A percentile compares a stretch with the other conserved stretches of the same genome.
Conservation (phyloP, 257 asterid species). For the Plantago elongata region DNA sequence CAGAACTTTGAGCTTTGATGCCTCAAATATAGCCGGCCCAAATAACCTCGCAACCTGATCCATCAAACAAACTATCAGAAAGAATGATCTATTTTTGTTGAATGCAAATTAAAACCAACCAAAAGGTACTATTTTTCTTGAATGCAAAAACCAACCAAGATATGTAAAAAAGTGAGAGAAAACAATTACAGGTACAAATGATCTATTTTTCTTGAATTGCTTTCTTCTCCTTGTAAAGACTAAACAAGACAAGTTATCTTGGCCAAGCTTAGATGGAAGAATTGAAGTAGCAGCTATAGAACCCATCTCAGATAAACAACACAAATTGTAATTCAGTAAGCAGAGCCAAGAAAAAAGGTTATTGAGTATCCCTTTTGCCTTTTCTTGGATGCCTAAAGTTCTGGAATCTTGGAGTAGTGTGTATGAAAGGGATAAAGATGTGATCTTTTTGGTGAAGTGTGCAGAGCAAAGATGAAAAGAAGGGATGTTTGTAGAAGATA, state of each 20-base stretch:
- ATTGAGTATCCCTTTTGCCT: neutral
- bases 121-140: no score
- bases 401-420: conserved; percentile 7
- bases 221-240: conserved; percentile 36
- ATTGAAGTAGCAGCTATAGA: conserved; percentile 41
- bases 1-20: conserved; percentile 65
- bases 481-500: neutral
- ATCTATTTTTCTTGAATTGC: conserved; percentile 28
- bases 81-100: no score
- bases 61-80: neutral
- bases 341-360: neutral
- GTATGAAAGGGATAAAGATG: neutral
- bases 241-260: conserved; percentile 28
- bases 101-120: no score
- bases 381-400: conserved; percentile 10
- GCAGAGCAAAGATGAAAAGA: neutral
- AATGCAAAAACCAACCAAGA: neutral
- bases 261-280: conserved; percentile 45
- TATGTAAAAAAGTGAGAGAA: neutral
- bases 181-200: conserved; percentile 56
- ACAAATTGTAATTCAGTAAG: neutral
- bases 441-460: neutral
- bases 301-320: neutral
- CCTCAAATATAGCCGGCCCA: conserved; percentile 84
- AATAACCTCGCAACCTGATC: conserved; percentile 76